Evolutionary conservation across 208 protist genomes (phyloP).

Genomic region (Entamoeba histolytica): DNA sequence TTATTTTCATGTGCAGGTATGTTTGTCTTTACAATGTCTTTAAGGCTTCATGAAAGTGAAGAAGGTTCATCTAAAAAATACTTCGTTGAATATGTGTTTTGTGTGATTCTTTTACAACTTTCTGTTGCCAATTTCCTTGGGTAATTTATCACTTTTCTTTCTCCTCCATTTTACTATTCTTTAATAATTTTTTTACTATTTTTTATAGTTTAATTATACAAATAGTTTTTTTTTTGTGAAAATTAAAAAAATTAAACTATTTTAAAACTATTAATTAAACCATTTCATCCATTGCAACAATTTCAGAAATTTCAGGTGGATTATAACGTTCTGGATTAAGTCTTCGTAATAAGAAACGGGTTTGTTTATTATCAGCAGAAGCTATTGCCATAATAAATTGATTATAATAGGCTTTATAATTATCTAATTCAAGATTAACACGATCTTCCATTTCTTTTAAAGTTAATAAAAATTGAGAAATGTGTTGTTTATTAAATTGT

Average conservation of each 20-base stretch:
- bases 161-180: no score
- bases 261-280: no score
- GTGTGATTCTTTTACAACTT: background rate
- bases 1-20: background rate
- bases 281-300: no score
- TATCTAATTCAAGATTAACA: background rate
- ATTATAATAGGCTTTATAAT: background rate
- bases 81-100: background rate
- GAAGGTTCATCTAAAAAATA: background rate
- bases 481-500: background rate
- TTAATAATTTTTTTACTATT: no score
- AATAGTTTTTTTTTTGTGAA: no score
- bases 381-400: background rate
- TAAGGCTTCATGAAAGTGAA: background rate
- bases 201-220: no score
- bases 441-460: background rate
- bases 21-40: background rate
- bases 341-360: background rate
- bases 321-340: background rate
- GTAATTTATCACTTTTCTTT: background rate
- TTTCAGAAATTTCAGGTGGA: no score
- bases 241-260: no score
- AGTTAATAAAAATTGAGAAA: background rate
- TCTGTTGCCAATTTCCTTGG: background rate
- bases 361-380: background rate